Base-by-base conservation (phyloP, 208 protist species). In the Trypanosoma platydactyli region DNA sequence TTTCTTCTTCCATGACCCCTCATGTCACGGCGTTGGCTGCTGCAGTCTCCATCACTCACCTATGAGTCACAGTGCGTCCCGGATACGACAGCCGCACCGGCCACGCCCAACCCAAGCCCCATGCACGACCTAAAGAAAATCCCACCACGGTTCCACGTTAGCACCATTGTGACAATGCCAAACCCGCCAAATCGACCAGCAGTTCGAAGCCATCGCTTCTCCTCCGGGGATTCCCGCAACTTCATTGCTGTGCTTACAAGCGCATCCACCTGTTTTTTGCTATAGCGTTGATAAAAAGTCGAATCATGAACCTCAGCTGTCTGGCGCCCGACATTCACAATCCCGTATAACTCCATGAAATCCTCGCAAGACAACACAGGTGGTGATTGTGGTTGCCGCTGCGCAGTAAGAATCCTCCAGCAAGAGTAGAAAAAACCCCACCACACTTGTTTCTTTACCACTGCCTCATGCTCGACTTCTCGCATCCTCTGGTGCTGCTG, bases 141-240 rank as follows among this genome's bases (percentile, higher is more conserved):
- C 5, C 70, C 65, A 6, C 84, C 79, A 55, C 75, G 86, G 64
- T 92, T 94, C 86, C 85, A 92, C 46, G 76, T 68, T 22, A 94
- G 65, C 54, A 94, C 63, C 78, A 80, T 86, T 18, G 75, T 74
- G 18, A 84, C 24, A 46, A 84, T 71, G 41, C 88, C 88, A 71
- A 87, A 90, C 3, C 63, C 46, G 22, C 73, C 68, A 7, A 80
- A 80, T 15, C 88, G 83, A 33, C 79, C 79, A 5, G 73, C 72
- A 11, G 83, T 85, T 15, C 64, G 52, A 33, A 76, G 65, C 89
- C 89, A 94, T 27, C 89, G 83, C 29, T 81, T 67, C 62, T 94
- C 81, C 15, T 85, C 81, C 27, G 73, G 13, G 12, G 73, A 84
- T 49, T 71, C 24, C n/a, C 74, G 80, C 48, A 79, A 61, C 29